Percentiles rank a stretch among this genome's conserved stretches.
Conservation (phyloP, 345 rosid genomes). For the Ricinus communis region DNA sequence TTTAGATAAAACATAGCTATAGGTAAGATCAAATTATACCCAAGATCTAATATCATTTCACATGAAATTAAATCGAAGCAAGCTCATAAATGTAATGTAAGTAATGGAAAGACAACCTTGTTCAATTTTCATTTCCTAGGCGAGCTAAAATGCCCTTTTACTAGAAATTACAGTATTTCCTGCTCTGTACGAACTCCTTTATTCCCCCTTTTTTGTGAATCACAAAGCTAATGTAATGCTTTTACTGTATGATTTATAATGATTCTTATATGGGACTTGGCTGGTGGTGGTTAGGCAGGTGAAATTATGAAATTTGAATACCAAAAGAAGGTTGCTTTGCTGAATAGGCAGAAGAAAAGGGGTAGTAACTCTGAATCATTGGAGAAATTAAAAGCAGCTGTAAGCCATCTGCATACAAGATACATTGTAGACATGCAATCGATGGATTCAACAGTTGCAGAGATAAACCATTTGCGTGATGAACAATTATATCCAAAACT, state of each 20-base stretch:
- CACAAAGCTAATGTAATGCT: not conserved
- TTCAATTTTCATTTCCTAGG: not conserved
- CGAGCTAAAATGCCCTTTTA: not conserved
- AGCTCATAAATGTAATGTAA: not conserved
- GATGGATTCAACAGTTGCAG: slow-evolving; percentile 93
- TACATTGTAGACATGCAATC: slow-evolving; percentile 99
- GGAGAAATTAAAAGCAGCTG: slow-evolving; percentile 86
- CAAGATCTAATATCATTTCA: not conserved
- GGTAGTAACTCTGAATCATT: slow-evolving; percentile 66
- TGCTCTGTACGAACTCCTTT: not conserved
- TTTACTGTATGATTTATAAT: not conserved
- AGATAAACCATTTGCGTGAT: slow-evolving; percentile 89
- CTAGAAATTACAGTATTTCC: not conserved
- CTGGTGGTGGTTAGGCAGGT: slow-evolving; percentile 63
- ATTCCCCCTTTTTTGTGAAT: not conserved
- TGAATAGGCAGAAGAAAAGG: slow-evolving; percentile 74
- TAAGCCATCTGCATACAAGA: slow-evolving; percentile 91
- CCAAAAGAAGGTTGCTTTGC: slow-evolving; percentile 69
- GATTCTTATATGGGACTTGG: slow-evolving; percentile 28
- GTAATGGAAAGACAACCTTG: not conserved
- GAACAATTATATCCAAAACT: slow-evolving; percentile 84
- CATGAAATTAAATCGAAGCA: not conserved
- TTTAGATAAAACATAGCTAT: not conserved
- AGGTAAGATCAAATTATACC: not conserved
- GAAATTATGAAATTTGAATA: slow-evolving; percentile 90